Percentiles rank a stretch among this genome's conserved stretches.
Evolutionary conservation across 2,329 filamentous ascomycete species (phyloP).

Genomic region (Nannizziopsis arthrosporioides): DNA sequence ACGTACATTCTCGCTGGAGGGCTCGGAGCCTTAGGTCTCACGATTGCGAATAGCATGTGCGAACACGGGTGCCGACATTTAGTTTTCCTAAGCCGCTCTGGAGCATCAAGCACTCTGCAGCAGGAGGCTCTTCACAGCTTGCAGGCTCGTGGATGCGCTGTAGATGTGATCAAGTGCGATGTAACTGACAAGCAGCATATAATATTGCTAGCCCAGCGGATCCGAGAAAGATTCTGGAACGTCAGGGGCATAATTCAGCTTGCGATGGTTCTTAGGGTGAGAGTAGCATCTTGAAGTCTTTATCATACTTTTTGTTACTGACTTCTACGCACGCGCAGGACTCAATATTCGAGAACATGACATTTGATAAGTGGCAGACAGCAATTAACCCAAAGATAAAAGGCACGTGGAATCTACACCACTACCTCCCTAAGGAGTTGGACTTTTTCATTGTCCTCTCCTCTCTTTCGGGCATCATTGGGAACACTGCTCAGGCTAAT

Average conservation of each 20-base stretch:
- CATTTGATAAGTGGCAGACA: conserved; percentile 22
- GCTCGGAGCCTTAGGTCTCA: conserved; percentile 19
- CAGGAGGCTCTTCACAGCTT: background rate
- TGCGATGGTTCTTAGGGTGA: background rate
- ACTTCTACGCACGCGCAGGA: conserved; percentile 11
- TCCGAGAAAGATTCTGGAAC: too few relatives aligned
- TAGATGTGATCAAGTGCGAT: too few relatives aligned
- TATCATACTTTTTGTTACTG: background rate
- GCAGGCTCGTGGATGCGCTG: too few relatives aligned
- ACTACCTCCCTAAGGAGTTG: conserved; percentile 15
- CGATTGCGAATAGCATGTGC: conserved; percentile 18
- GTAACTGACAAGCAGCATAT: too few relatives aligned
- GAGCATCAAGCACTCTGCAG: conserved; percentile 7
- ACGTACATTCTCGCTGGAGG: conserved; percentile 19
- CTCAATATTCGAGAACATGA: conserved; percentile 14
- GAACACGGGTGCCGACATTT: conserved; percentile 20
- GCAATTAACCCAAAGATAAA: conserved; percentile 26
- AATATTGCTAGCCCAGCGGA: too few relatives aligned
- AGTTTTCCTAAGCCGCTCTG: conserved; percentile 18
- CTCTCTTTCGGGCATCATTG: conserved; percentile 26
- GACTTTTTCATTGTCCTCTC: conserved; percentile 36
- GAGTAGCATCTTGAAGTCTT: background rate
- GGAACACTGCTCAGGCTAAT: conserved; percentile 21
- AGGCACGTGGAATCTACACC: conserved; percentile 24
- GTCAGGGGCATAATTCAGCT: too few relatives aligned